Base-by-base conservation (phyloP, 1,284 basidiomycete species). In the Polyporus tsugae region DNA sequence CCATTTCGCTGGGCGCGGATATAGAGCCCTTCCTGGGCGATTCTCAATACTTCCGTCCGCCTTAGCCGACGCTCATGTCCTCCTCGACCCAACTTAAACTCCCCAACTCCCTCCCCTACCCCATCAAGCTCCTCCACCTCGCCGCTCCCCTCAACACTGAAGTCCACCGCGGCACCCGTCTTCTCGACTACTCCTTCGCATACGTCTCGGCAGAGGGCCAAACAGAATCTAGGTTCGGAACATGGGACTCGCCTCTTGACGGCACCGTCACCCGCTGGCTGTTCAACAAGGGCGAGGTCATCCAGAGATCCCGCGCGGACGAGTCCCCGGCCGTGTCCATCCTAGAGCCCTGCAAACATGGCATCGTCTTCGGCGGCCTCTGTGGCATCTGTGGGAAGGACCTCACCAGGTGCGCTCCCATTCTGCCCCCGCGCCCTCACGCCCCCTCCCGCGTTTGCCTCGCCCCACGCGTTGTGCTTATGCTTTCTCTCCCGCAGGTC, bases 331-430 rank as follows among this genome's bases (percentile, higher is more conserved):
- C 89, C 64, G 80, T 95, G 33, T 81, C 86, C 57, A 83, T 97
- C 72, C 81, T 88, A 60, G 95, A 97, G 79, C 92, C 94, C 22
- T 99, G 97, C 83, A 95, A 94, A 63, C 97, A 99, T 80, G 94
- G 94, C 61, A 91, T 97, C 73, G 96, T 98, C 80, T 86, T 97
- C 68, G 91, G 91, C 46, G 97, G 97, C 1, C 86, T 99, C 69
- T 99, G 97, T 78, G 96, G 94, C 1, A 80, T 97, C 39, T 99
- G 97, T 78, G 97, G 96, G 46, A 95, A 94, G 80, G 95, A 98
- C 75, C 90, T 99, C 85, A 96, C 95, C 59, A 89, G 87, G 96
- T 98, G 78, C 74, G 92, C 61, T 44, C 38, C 63, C 61, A 41
- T 64, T 60, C 64, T 39, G 46, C 46, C 60, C n/a, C 52, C 38